Percentiles rank a stretch among this genome's conserved stretches.
Conservation (phyloP, 2,329 filamentous ascomycete species). For the Ceratocystis harringtonii region DNA sequence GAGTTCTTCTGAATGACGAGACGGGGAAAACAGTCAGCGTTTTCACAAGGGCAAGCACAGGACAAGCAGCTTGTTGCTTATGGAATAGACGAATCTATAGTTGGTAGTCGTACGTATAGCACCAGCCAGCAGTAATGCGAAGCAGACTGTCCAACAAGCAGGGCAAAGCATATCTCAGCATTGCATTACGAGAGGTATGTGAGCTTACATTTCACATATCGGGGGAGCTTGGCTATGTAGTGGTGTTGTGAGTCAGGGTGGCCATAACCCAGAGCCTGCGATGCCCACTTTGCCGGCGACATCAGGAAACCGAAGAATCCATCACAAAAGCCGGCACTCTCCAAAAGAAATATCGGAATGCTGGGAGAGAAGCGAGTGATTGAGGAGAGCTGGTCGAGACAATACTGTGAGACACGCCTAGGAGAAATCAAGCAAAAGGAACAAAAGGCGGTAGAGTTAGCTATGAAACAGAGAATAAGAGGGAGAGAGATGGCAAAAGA, state of each 20-base stretch:
- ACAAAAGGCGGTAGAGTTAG: not conserved
- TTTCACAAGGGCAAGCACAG: too few species aligned
- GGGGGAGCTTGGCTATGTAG: not conserved
- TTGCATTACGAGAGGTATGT: not conserved
- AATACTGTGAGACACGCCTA: not conserved
- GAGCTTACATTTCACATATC: not conserved
- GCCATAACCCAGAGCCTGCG: not conserved
- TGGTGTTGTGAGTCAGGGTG: not conserved
- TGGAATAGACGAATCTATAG: too few species aligned
- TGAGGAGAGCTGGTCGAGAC: not conserved
- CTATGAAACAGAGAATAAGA: not conserved
- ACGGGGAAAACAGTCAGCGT: too few species aligned
- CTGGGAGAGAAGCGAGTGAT: not conserved
- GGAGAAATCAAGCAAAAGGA: not conserved
- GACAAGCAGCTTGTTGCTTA: too few species aligned
- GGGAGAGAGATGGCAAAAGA: not conserved
- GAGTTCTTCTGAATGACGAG: too few species aligned
- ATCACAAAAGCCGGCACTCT: not conserved
- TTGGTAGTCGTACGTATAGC: too few species aligned
- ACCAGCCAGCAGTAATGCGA: not conserved
- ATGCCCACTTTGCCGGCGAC: not conserved
- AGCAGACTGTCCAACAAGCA: not conserved
- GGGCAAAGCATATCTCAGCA: not conserved
- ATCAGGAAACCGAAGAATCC: not conserved
- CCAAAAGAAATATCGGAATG: not conserved